A percentile compares a stretch with the other conserved stretches of the same genome.
These are phyloP conservation scores for Capsella rubella DNA, from an alignment of 441 rosid genomes.

Conservation along the genomic window DNA sequence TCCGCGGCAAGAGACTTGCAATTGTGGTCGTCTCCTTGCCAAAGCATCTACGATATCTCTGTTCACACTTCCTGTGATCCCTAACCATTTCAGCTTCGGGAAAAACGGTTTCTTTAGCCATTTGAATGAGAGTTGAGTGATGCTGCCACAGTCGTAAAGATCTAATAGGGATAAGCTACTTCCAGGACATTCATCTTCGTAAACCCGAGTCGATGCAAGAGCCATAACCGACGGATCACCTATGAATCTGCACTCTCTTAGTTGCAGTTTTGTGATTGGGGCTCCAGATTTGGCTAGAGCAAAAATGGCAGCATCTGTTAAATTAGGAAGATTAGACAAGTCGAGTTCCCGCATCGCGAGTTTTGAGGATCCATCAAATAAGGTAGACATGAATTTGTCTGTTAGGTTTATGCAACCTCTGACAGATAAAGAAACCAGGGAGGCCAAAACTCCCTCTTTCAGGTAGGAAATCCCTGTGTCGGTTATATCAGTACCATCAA, in stretches of 20 bases:
- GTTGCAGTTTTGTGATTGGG: slow-evolving; percentile 70
- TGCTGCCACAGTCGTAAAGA: slow-evolving; percentile 84
- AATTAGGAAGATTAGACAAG: slow-evolving; percentile 76
- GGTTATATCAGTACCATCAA: slow-evolving; percentile 74
- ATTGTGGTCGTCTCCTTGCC: slow-evolving; percentile 72
- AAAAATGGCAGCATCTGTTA: slow-evolving; percentile 75
- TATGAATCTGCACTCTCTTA: slow-evolving; percentile 82
- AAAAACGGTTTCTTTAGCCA: slow-evolving; percentile 92
- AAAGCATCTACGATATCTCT: slow-evolving; percentile 83
- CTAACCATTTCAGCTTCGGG: slow-evolving; percentile 88
- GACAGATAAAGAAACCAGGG: slow-evolving; percentile 73
- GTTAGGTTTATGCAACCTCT: slow-evolving; percentile 92
- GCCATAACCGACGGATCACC: slow-evolving; percentile 89
- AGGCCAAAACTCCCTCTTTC: slow-evolving; percentile 54
- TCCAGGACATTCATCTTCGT: slow-evolving; percentile 72
- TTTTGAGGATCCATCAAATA: slow-evolving; percentile 73
- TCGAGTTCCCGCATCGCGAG: slow-evolving; percentile 73
- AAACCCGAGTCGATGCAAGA: slow-evolving; percentile 82
- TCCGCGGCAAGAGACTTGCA: slow-evolving; percentile 71
- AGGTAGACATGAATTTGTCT: slow-evolving; percentile 66
- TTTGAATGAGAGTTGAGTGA: slow-evolving; percentile 73
- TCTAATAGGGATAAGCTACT: slow-evolving; percentile 76
- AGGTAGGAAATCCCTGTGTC: slow-evolving; percentile 70
- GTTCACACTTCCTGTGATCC: slow-evolving; percentile 78
- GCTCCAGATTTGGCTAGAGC: slow-evolving; percentile 68